Conservation (phyloP, 2,329 filamentous ascomycete genomes). For the Rhytidhysteron rufulum region DNA sequence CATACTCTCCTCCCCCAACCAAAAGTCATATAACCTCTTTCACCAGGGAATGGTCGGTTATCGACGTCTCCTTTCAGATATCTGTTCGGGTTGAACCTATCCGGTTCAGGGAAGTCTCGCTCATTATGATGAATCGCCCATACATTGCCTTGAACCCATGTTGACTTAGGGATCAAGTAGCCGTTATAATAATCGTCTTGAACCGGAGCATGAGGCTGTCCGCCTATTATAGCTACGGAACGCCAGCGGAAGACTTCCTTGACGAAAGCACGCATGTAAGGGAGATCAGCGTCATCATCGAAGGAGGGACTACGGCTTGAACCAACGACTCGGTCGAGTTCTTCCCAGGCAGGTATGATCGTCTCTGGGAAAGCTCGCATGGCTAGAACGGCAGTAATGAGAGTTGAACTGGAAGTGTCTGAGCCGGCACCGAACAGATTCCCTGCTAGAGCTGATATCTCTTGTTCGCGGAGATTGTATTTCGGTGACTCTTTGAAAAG, state of each 20-base stretch:
- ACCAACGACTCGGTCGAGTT: slow-evolving; percentile 30
- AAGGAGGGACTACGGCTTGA: slow-evolving; percentile 28
- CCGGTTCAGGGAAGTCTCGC: slow-evolving; percentile 33
- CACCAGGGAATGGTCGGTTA: slow-evolving; percentile 28
- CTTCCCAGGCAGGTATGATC: slow-evolving; percentile 26
- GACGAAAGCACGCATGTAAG: slow-evolving; percentile 37
- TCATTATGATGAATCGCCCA: slow-evolving; percentile 42
- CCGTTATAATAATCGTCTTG: slow-evolving; percentile 36
- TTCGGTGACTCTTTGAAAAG: slow-evolving; percentile 40
- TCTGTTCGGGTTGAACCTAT: slow-evolving; percentile 31
- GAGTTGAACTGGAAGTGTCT: slow-evolving; percentile 31
- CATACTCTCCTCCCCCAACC: slow-evolving; percentile 57
- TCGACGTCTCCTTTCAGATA: slow-evolving; percentile 26
- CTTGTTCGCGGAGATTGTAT: slow-evolving; percentile 22
- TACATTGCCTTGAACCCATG: slow-evolving; percentile 37
- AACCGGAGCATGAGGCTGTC: slow-evolving; percentile 31
- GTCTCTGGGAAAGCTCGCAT: slow-evolving; percentile 32
- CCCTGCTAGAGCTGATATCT: slow-evolving; percentile 29
- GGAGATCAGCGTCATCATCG: slow-evolving; percentile 27
- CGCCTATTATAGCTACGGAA: slow-evolving; percentile 31
- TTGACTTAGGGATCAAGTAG: slow-evolving; percentile 36
- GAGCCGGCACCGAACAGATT: slow-evolving; percentile 32
- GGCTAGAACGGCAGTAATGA: slow-evolving; percentile 30
- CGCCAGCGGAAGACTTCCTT: slow-evolving; percentile 35
- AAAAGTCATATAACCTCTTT: slow-evolving; percentile 54